These are phyloP conservation scores for Leccinum pachyderme DNA, from an alignment of 1,284 basidiomycete species.

Conservation along the genomic window DNA sequence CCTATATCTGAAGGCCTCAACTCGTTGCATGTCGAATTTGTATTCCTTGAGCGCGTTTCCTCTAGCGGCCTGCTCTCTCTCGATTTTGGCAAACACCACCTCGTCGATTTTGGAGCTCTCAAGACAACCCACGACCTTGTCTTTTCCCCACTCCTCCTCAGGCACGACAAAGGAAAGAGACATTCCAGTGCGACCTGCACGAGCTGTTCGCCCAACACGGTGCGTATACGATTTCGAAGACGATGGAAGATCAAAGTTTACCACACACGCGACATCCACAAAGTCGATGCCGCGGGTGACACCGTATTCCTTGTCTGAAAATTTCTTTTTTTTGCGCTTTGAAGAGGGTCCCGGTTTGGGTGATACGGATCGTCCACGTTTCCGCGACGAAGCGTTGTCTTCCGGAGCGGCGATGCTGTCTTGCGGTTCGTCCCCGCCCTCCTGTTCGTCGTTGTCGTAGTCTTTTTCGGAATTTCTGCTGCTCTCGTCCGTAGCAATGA, in stretches of 20 bases:
- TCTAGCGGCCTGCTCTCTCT: conserved; percentile 67
- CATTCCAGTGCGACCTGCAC: conserved; percentile 93
- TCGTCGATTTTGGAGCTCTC: conserved; percentile 77
- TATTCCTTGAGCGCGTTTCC: conserved; percentile 88
- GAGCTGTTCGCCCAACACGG: conserved; percentile 93
- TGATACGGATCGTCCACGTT: conserved; percentile 34
- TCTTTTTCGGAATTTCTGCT: conserved; percentile 56
- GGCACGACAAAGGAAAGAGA: conserved; percentile 91
- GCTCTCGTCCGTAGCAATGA: conserved; percentile 96
- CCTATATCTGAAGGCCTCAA: conserved; percentile 97
- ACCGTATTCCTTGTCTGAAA: conserved; percentile 79
- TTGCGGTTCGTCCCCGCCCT: conserved; percentile 18
- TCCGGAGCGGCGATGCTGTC: neutral
- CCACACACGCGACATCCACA: conserved; percentile 93
- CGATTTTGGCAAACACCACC: conserved; percentile 69
- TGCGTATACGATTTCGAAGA: conserved; percentile 93
- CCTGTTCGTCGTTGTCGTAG: conserved; percentile 38
- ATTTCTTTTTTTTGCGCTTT: conserved; percentile 42
- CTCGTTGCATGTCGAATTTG: conserved; percentile 89
- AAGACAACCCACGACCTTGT: conserved; percentile 65
- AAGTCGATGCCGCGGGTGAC: conserved; percentile 98
- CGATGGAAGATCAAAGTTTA: conserved; percentile 96
- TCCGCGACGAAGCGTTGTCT: conserved; percentile 26
- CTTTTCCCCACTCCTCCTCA: conserved; percentile 72
- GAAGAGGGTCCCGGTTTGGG: conserved; percentile 29